A percentile compares a stretch with the other conserved stretches of the same genome.
phyloP scores from a whole-genome alignment of 345 rosid genomes.

The Boechera retrofracta region DNA sequence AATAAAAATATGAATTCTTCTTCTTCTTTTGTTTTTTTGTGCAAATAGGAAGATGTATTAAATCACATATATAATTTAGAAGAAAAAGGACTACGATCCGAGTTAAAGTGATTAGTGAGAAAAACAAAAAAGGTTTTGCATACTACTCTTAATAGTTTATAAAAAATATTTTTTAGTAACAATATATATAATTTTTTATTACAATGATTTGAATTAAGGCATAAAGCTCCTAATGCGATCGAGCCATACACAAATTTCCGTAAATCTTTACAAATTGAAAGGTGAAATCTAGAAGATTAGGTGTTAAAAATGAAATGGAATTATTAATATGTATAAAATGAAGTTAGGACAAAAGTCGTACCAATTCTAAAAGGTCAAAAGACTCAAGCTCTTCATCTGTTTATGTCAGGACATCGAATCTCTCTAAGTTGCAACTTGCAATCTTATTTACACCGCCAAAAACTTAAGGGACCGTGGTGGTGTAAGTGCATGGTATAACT shows the following conservation, averaged over 20 bases:
- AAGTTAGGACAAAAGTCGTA: constrained; percentile 32
- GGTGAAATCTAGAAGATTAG: constrained; percentile 27
- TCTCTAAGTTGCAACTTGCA: constrained; percentile 24
- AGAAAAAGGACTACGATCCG: background rate
- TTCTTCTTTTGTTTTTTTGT: no score
- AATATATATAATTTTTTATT: background rate
- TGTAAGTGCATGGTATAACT: constrained; percentile 22
- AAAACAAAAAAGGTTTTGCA: background rate
- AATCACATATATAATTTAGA: background rate
- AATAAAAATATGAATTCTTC: background rate
- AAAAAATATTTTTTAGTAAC: no score
- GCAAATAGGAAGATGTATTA: background rate
- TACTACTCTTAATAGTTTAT: background rate
- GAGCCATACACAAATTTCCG: background rate
- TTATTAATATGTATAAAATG: background rate
- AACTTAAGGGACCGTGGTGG: constrained; percentile 12
- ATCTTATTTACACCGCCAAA: constrained; percentile 9
- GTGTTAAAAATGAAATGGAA: background rate
- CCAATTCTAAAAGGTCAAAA: constrained; percentile 39
- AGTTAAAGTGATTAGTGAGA: background rate
- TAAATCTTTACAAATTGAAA: background rate
- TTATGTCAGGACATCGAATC: constrained; percentile 19
- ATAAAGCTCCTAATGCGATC: background rate
- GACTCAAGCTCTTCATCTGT: constrained; percentile 40
- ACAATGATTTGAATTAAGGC: background rate